These are phyloP conservation scores for Beauveria bassiana DNA, from an alignment of 2,329 filamentous ascomycete species.

Conservation along the genomic window DNA sequence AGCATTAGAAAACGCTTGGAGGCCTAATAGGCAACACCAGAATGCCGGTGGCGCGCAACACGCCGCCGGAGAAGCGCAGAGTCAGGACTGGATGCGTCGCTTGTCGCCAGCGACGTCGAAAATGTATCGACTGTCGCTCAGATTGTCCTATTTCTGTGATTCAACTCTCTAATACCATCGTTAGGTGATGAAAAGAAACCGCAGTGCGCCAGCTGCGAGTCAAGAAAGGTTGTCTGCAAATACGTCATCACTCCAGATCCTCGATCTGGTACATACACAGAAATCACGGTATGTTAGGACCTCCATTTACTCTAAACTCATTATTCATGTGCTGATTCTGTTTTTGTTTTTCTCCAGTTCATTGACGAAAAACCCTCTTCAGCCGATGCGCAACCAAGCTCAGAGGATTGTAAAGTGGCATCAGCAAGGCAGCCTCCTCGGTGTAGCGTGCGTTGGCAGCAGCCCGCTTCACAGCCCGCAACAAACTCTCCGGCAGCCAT, in stretches of 20 bases:
- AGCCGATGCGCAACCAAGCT: background rate
- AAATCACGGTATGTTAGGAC: constrained; percentile 10
- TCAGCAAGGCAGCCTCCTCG: background rate
- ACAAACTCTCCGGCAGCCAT: background rate
- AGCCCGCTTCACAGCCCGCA: background rate
- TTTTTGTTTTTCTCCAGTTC: background rate
- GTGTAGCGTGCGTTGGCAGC: background rate
- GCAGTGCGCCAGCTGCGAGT: constrained; percentile 14
- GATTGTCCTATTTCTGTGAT: no score
- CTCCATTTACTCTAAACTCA: background rate
- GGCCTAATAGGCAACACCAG: background rate
- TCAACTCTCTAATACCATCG: background rate
- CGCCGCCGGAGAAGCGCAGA: constrained; percentile 15
- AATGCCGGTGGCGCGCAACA: constrained; percentile 15
- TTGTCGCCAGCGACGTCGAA: constrained; percentile 16
- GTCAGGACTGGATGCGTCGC: constrained; percentile 17
- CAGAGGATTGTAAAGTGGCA: background rate
- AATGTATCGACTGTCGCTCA: constrained; percentile 10
- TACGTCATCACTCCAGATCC: constrained; percentile 8
- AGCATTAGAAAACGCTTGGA: no score
- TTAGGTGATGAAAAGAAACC: constrained; percentile 17
- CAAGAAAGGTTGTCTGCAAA: constrained; percentile 11
- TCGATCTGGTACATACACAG: background rate
- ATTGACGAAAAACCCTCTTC: background rate
- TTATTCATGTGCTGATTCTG: background rate